Evolutionary conservation across 192 early-diverging fungal species (phyloP).

Genomic region (Neocallimastix lanati): DNA sequence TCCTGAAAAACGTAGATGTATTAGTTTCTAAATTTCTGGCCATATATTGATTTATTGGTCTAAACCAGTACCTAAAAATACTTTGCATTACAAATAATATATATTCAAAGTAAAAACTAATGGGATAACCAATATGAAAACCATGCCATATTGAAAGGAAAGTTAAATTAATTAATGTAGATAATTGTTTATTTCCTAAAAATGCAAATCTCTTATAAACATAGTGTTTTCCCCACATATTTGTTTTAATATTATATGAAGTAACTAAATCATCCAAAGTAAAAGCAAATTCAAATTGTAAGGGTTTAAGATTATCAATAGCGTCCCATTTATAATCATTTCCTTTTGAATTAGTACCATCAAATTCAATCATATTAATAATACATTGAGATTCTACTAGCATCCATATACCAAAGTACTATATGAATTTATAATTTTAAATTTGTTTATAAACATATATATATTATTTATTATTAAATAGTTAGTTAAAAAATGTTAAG

Average conservation of each 20-base stretch:
- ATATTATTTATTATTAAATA: too few species aligned
- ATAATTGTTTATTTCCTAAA: conserved; percentile 31
- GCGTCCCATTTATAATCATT: conserved; percentile 25
- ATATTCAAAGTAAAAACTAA: conserved; percentile 35
- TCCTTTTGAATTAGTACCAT: conserved; percentile 19
- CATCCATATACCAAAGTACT: conserved; percentile 45
- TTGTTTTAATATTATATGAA: conserved; percentile 48
- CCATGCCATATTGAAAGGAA: conserved; percentile 51
- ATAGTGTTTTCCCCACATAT: conserved; percentile 40
- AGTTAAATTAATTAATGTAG: conserved; percentile 16
- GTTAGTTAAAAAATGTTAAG: too few species aligned
- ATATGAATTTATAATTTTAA: background rate
- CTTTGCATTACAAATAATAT: conserved; percentile 1
- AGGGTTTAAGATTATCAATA: conserved; percentile 25
- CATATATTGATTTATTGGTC: background rate
- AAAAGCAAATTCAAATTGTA: conserved; percentile 25
- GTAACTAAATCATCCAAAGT: conserved; percentile 25
- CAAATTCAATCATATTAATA: conserved; percentile 32
- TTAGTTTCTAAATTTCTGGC: background rate
- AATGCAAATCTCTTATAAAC: conserved; percentile 36
- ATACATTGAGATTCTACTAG: conserved; percentile 34
- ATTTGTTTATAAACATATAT: too few species aligned
- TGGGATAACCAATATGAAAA: conserved; percentile 31
- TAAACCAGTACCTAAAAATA: background rate
- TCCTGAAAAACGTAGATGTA: background rate